Percentiles rank a stretch among this genome's conserved stretches.
Evolutionary conservation across 306 rosid species (phyloP).

Genomic region (Acmispon strigosus): DNA sequence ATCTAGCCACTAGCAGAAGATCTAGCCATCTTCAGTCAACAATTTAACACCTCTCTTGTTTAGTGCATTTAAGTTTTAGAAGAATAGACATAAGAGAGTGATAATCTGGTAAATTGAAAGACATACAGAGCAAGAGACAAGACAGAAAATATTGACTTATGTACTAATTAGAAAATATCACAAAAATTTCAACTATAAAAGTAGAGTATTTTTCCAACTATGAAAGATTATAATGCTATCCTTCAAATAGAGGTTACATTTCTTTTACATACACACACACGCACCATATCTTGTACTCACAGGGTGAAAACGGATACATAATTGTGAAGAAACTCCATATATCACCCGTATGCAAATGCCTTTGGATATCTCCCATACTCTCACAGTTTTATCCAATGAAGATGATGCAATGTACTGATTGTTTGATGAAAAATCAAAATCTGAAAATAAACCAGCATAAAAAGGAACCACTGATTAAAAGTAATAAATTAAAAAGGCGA

Average conservation of each 20-base stretch:
- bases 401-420: conserved; percentile 96
- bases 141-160: not conserved
- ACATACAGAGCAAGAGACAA: not conserved
- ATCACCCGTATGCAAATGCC: conserved; percentile 95
- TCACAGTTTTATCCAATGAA: conserved; percentile 91
- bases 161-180: not conserved
- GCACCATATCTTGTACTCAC: conserved; percentile 45
- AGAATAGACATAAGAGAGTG: not conserved
- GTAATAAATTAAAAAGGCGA: not conserved
- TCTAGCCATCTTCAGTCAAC: not conserved
- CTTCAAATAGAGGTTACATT: conserved; percentile 2
- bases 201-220: not conserved
- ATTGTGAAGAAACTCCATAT: conserved; percentile 88
- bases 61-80: not conserved
- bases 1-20: not conserved
- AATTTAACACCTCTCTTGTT: not conserved
- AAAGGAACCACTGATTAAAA: conserved; percentile 17
- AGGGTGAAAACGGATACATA: conserved; percentile 96
- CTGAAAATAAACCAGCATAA: conserved; percentile 52
- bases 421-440: conserved; percentile 90
- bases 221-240: not conserved
- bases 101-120: conserved; percentile 5
- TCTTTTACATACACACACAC: not conserved
- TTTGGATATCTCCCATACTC: conserved; percentile 87
- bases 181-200: not conserved